A percentile compares a stretch with the other conserved stretches of the same genome.
Evolutionary conservation across 108 stramenopile genomes (phyloP).

Genomic region (Discostella pseudostelligera): DNA sequence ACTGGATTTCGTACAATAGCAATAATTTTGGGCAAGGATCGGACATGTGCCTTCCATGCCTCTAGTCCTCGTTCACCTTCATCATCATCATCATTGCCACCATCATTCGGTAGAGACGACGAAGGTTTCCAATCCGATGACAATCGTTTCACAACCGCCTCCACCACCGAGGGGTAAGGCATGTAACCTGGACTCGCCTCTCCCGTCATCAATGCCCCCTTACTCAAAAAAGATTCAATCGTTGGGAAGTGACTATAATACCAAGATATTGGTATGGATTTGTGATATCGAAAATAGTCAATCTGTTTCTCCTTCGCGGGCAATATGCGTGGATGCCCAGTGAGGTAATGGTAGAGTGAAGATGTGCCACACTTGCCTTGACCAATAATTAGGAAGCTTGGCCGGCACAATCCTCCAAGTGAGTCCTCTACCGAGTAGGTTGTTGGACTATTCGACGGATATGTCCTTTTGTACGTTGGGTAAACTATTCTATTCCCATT

Average conservation of each 20-base stretch:
- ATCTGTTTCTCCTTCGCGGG: constrained; percentile 83
- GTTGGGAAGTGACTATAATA: constrained; percentile 79
- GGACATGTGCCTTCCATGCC: constrained; percentile 16
- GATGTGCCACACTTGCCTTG: constrained; percentile 90
- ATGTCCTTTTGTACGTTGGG: constrained; percentile 4
- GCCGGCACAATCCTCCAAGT: constrained; percentile 64
- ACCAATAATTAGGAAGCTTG: constrained; percentile 84
- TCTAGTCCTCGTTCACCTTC: constrained; percentile 10
- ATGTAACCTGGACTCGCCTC: constrained; percentile 87
- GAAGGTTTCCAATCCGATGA: constrained; percentile 3
- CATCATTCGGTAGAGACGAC: background rate
- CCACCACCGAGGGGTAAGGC: constrained; percentile 44
- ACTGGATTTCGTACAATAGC: constrained; percentile 74
- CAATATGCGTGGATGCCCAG: constrained; percentile 70
- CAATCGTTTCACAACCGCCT: constrained; percentile 22
- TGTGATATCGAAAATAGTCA: constrained; percentile 70
- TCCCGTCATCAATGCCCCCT: constrained; percentile 81
- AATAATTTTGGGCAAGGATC: constrained; percentile 55
- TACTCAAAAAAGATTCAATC: constrained; percentile 57
- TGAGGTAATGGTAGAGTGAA: constrained; percentile 70
- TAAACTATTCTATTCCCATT: constrained; percentile 5
- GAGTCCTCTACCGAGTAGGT: background rate
- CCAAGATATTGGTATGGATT: constrained; percentile 51
- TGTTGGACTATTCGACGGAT: constrained; percentile 4
- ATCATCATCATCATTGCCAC: background rate